These are phyloP conservation scores for Porphyrellus cyaneotinctus DNA, from an alignment of 768 basidiomycete species.

Conservation along the genomic window DNA sequence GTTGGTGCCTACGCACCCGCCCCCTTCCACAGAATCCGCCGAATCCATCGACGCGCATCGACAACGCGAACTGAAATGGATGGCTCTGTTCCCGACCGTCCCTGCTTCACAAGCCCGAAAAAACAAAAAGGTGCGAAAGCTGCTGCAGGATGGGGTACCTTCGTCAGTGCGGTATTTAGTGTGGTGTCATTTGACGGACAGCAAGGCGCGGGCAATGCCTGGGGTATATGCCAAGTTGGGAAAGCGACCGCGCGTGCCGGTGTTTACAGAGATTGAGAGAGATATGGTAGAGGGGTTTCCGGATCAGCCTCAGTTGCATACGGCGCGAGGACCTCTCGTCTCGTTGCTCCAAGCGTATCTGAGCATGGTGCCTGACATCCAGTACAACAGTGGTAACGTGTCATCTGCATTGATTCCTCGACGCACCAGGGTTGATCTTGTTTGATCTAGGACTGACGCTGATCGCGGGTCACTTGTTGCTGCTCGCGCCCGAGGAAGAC, in stretches of 20 bases:
- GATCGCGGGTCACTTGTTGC: conserved; percentile 67
- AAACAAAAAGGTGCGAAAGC: conserved; percentile 72
- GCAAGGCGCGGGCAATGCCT: conserved; percentile 63
- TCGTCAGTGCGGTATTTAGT: conserved; percentile 80
- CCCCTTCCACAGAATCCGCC: conserved; percentile 14
- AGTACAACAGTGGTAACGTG: conserved; percentile 56
- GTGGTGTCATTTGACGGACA: conserved; percentile 78
- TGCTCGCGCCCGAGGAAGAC: conserved; percentile 81
- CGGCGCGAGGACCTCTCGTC: conserved; percentile 51
- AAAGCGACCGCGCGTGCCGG: conserved; percentile 50
- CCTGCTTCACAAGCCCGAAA: conserved; percentile 64
- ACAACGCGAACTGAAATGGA: conserved; percentile 74
- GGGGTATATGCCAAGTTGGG: conserved; percentile 64
- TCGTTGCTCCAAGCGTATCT: conserved; percentile 69
- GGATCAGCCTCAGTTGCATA: conserved; percentile 56
- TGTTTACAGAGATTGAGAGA: conserved; percentile 50
- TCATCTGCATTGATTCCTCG: neutral
- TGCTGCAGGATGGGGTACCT: conserved; percentile 76
- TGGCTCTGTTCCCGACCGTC: conserved; percentile 53
- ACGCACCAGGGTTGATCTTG: neutral
- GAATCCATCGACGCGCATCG: conserved; percentile 57
- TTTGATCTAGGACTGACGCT: conserved; percentile 53
- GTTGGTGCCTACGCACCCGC: conserved; percentile 8
- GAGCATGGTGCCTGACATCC: conserved; percentile 81
- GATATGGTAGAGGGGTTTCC: conserved; percentile 55